Conservation (phyloP, 2,329 filamentous ascomycete species). For the Xylaria hypoxylon region DNA sequence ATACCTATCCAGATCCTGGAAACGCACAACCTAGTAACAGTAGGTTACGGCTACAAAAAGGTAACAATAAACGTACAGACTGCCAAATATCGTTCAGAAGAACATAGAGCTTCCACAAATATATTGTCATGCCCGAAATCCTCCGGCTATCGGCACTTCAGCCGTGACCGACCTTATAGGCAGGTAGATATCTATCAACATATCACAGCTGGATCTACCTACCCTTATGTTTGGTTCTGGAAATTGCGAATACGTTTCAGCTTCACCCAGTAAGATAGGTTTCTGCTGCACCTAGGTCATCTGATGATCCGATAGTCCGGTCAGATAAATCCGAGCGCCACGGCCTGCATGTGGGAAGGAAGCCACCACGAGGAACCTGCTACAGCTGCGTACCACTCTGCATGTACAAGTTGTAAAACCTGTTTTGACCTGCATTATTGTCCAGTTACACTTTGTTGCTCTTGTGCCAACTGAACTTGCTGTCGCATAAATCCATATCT, state of each 20-base stretch:
- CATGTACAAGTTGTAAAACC: conserved; percentile 36
- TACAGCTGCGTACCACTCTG: conserved; percentile 28
- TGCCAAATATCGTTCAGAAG: neutral
- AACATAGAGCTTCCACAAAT: neutral
- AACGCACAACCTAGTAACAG: neutral
- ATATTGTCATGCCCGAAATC: neutral
- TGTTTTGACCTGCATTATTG: conserved; percentile 25
- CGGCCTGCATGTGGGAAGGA: conserved; percentile 19
- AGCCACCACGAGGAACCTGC: conserved; percentile 32
- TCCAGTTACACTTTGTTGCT: conserved; percentile 16
- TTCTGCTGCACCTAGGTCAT: conserved; percentile 23
- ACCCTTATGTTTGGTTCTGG: conserved; percentile 3
- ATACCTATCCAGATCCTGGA: neutral
- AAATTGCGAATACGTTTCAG: conserved; percentile 27
- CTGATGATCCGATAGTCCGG: conserved; percentile 32
- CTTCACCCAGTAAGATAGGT: conserved; percentile 21
- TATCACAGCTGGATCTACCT: conserved; percentile 1
- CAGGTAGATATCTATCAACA: neutral
- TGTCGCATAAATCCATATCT: conserved; percentile 8
- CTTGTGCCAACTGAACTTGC: conserved; percentile 20
- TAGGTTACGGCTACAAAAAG: neutral
- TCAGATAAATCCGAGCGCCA: conserved; percentile 29
- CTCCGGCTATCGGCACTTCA: conserved; percentile 23
- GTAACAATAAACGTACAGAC: neutral
- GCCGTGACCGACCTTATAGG: neutral